These are phyloP conservation scores for Epichloe scottii DNA, from an alignment of 2,329 filamentous ascomycete species.

Conservation along the genomic window DNA sequence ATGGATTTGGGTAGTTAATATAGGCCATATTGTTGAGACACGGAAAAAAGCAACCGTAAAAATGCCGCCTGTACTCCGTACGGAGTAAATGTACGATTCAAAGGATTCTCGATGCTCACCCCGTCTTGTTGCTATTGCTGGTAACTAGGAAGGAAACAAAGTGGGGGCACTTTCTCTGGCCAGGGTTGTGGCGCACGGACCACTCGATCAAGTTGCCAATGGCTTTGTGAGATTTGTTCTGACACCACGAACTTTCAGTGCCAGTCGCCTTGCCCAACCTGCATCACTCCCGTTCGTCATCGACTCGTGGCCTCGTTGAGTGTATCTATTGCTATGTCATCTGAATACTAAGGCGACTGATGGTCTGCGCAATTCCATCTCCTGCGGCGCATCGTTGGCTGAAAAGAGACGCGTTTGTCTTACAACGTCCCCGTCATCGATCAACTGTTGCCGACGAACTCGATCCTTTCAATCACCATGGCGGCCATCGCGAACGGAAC, in stretches of 20 bases:
- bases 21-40: neutral
- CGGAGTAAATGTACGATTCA: too few species aligned
- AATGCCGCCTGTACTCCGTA: too few species aligned
- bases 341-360: conserved; percentile 13
- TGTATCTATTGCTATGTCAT: conserved; percentile 15
- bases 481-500: conserved; percentile 30
- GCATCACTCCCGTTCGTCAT: neutral
- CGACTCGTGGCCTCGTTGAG: neutral
- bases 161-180: neutral
- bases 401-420: conserved; percentile 17
- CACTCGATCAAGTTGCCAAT: neutral
- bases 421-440: neutral
- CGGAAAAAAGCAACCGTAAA: too few species aligned
- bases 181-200: neutral
- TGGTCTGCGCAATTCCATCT: conserved; percentile 16
- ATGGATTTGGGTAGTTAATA: neutral
- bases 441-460: neutral
- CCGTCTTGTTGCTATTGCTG: too few species aligned
- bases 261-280: neutral
- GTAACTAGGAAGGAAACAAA: neutral
- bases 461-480: conserved; percentile 23
- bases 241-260: neutral
- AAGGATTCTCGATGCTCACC: too few species aligned
- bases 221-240: neutral
- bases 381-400: conserved; percentile 20